Evolutionary conservation across 164 flowering plant species (phyloP).

Genomic region (Vitis rupestris): DNA sequence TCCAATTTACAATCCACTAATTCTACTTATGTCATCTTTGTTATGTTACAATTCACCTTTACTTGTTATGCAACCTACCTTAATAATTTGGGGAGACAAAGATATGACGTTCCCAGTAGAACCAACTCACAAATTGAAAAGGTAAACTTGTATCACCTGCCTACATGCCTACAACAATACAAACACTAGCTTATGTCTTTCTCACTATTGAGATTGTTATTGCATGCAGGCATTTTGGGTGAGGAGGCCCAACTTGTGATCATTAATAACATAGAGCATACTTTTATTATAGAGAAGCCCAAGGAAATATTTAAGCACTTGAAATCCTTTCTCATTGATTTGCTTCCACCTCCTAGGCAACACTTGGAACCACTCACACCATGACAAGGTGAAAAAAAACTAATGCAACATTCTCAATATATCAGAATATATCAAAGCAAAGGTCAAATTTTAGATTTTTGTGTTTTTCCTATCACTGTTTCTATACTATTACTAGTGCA

Average conservation of each 20-base stretch:
- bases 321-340: conserved; percentile 28
- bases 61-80: conserved; percentile 22
- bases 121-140: conserved; percentile 34
- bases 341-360: too few species aligned
- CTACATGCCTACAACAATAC: too few species aligned
- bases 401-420: too few species aligned
- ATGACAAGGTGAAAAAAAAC: too few species aligned
- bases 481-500: too few species aligned
- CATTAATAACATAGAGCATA: conserved; percentile 34
- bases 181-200: too few species aligned
- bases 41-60: background rate
- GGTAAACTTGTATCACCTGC: conserved; percentile 15
- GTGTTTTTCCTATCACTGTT: too few species aligned
- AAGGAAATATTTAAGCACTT: conserved; percentile 41
- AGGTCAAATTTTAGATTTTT: too few species aligned
- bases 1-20: background rate
- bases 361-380: too few species aligned
- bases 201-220: too few species aligned
- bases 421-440: too few species aligned
- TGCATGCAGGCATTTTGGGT: conserved; percentile 34
- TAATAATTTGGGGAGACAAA: conserved; percentile 49
- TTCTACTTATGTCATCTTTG: too few species aligned
- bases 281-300: conserved; percentile 50
- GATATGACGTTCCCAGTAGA: conserved; percentile 46
- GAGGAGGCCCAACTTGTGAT: conserved; percentile 30